Conservation (phyloP, 495 filamentous ascomycete species). For the Aspergillus affinis region DNA sequence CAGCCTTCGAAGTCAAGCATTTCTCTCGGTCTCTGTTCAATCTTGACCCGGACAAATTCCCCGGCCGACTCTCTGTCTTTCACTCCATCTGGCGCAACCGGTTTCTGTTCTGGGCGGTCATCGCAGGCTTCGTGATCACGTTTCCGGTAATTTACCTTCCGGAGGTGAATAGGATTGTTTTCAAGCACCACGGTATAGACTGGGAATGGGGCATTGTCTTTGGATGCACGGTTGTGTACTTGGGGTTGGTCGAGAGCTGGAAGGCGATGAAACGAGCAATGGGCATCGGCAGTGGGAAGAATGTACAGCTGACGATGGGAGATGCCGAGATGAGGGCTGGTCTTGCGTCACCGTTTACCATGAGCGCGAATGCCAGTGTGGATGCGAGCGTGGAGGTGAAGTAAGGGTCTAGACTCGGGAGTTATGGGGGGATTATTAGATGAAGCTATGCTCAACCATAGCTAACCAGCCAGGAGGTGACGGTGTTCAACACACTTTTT, state of each 20-base stretch:
- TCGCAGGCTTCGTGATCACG: conserved; percentile 63
- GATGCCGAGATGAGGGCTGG: conserved; percentile 36
- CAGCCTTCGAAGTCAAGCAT: conserved; percentile 74
- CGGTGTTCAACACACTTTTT: conserved; percentile 10
- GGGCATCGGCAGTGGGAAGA: conserved; percentile 37
- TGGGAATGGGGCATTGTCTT: conserved; percentile 73
- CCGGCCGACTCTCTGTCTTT: conserved; percentile 54
- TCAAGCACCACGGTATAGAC: conserved; percentile 70
- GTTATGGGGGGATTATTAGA: neutral
- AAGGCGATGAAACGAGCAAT: conserved; percentile 59
- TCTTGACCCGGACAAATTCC: conserved; percentile 52
- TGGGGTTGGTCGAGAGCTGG: conserved; percentile 65
- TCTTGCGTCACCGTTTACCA: conserved; percentile 22
- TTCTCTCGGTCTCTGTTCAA: conserved; percentile 69
- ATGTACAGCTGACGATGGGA: conserved; percentile 30
- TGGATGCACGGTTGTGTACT: conserved; percentile 59
- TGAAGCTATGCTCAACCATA: conserved; percentile 16
- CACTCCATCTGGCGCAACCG: conserved; percentile 66
- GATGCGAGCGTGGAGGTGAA: conserved; percentile 39
- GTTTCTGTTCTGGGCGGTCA: conserved; percentile 73
- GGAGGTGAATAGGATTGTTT: conserved; percentile 63
- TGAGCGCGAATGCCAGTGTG: conserved; percentile 36
- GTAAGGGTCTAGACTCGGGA: conserved; percentile 8
- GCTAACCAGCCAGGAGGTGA: neutral
- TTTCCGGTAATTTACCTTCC: conserved; percentile 78